Base-by-base conservation (phyloP, 1,284 basidiomycete genomes). In the Melampsora larici-populina region DNA sequence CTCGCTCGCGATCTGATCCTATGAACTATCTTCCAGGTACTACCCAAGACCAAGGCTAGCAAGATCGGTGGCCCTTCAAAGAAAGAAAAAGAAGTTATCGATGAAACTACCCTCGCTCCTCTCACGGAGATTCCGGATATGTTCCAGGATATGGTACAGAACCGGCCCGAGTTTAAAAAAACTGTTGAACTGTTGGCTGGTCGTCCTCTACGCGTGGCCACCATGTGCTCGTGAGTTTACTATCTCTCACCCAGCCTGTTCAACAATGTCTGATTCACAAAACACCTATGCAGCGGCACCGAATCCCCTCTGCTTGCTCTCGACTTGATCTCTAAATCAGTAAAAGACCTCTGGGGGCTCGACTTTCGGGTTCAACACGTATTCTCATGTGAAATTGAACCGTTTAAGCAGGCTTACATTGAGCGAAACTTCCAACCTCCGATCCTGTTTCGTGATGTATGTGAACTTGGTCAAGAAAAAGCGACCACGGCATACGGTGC, bases 401-500 rank as follows among this genome's bases (percentile, higher is more conserved):
- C 95, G 1, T 97, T 95, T 88, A 97, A 97, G 84, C 94, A 97
- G 84, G 94, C 94, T 0, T 97, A 97, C 84, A 97, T 97, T 79
- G 95, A 97, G 84, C 88, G 95, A 33, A 97, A 97, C 84, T 97
- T 97, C 83, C 81, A 85, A 2, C 93, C 93, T 17, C 94, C 94
- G 5, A 85, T 97, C 49, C 87, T 97, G 48, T 97, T 97, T 84
- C 89, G 95, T 74, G 95, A 97, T 83, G 94, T 97, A 18, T 94
- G 92, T 76, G 94, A 97, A 82, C 87, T 97, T 21, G 93, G 82
- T 49, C 80, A 83, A 77, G 81, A 83, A 24, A 78, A 80, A 40
- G 84, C 84, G 18, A 89, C 92, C 78, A 97, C 94, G 0, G 95
- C 94, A 0, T 97, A 97, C 83, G 94, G 94, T 4, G 89, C 93